A percentile compares a stretch with the other conserved stretches of the same genome.
Conservation (phyloP, 805 yeast species). For the Yarrowia sp. region DNA sequence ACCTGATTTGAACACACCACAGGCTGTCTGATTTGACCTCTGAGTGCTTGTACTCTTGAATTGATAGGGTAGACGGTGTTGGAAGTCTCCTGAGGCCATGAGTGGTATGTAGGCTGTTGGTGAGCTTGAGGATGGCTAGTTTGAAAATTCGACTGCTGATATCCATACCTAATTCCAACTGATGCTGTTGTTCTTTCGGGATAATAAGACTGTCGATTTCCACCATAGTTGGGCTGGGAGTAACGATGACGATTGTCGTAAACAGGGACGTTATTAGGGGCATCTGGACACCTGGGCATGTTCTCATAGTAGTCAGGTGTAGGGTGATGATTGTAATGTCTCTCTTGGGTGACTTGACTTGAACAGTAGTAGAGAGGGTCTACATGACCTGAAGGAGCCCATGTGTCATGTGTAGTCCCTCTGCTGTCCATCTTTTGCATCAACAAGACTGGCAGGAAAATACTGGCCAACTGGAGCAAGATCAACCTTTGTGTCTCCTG, state of each 20-base stretch:
- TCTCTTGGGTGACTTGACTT: neutral
- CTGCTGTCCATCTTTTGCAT: neutral
- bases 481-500: constrained; percentile 6
- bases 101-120: neutral
- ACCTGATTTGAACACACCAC: neutral
- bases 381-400: constrained; percentile 18
- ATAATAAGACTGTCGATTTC: neutral
- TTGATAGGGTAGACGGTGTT: neutral
- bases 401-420: constrained; percentile 1
- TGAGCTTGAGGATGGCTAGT: neutral
- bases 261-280: neutral
- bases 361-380: constrained; percentile 3
- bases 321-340: too few relatives aligned
- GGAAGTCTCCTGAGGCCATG: neutral
- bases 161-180: neutral
- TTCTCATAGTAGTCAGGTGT: neutral
- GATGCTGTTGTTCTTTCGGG: neutral
- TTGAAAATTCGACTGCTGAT: neutral
- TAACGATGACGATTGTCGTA: too few relatives aligned
- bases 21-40: neutral
- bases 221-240: neutral
- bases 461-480: constrained; percentile 7
- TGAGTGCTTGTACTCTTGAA: neutral
- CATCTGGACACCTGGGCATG: constrained; percentile 4
- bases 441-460: neutral